These are phyloP conservation scores for Tricholoma sp. DNA, from an alignment of 768 basidiomycete species.

Conservation along the genomic window DNA sequence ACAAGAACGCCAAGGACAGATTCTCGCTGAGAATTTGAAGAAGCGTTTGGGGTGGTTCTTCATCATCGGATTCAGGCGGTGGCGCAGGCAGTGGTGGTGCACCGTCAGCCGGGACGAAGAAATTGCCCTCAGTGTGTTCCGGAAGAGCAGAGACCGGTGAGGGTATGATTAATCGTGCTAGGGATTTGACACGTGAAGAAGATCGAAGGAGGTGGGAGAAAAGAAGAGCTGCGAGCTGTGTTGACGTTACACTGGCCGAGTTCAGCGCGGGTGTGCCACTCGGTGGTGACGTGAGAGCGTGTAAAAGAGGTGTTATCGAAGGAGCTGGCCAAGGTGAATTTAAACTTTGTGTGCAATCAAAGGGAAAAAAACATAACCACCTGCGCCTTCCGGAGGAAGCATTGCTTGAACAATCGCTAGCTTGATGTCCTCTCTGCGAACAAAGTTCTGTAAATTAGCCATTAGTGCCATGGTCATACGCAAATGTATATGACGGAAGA, in stretches of 20 bases:
- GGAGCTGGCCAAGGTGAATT: constrained; percentile 25
- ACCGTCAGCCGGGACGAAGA: constrained; percentile 79
- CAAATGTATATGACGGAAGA: neutral
- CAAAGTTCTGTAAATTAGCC: constrained; percentile 54
- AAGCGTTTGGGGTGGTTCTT: constrained; percentile 65
- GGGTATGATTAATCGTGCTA: constrained; percentile 63
- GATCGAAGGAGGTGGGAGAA: constrained; percentile 76
- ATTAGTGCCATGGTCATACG: constrained; percentile 1
- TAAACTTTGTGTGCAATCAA: neutral
- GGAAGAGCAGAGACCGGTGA: constrained; percentile 28
- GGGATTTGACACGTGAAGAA: constrained; percentile 56
- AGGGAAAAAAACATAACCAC: constrained; percentile 11
- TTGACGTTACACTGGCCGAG: constrained; percentile 51
- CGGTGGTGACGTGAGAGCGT: constrained; percentile 63
- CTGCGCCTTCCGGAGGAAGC: constrained; percentile 53
- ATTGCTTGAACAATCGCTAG: constrained; percentile 68
- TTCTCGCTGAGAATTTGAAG: constrained; percentile 88
- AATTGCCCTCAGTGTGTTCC: constrained; percentile 28
- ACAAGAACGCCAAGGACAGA: constrained; percentile 80
- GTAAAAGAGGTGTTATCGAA: constrained; percentile 61
- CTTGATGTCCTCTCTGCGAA: constrained; percentile 65
- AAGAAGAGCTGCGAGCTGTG: constrained; percentile 71
- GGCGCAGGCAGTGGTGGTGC: constrained; percentile 31
- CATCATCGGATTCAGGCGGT: constrained; percentile 40
- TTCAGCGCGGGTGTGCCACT: constrained; percentile 47